A percentile compares a stretch with the other conserved stretches of the same genome.
Evolutionary conservation across 371 early-diverging fungal genomes (phyloP).

Genomic region (Phascolomyces articulosus): DNA sequence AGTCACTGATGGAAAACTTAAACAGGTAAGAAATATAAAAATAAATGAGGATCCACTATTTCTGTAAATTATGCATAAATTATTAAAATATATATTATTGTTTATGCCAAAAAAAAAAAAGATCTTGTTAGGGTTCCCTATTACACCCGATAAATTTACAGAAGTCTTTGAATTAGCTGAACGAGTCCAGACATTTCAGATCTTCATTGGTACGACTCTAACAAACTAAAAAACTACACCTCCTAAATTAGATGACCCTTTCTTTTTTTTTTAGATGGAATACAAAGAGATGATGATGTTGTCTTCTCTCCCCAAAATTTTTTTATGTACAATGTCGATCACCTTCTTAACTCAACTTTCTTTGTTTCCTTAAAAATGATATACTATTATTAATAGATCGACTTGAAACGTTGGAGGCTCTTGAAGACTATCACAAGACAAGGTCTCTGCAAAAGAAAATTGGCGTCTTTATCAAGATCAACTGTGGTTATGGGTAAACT

Average conservation of each 20-base stretch:
- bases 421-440: slow-evolving; percentile 28
- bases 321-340: too few relatives aligned
- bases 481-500: not conserved
- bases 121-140: slow-evolving; percentile 35
- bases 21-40: slow-evolving; percentile 37
- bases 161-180: slow-evolving; percentile 28
- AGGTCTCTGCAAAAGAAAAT: slow-evolving; percentile 11
- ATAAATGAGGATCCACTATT: too few relatives aligned
- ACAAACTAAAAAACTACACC: too few relatives aligned
- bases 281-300: too few relatives aligned
- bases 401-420: slow-evolving; percentile 33
- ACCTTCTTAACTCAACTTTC: too few relatives aligned
- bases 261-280: too few relatives aligned
- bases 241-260: not conserved
- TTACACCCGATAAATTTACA: slow-evolving; percentile 41
- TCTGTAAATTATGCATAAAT: too few relatives aligned
- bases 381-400: slow-evolving; percentile 28
- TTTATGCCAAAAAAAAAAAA: not conserved
- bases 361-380: too few relatives aligned
- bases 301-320: too few relatives aligned
- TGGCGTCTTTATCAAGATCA: slow-evolving; percentile 38
- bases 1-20: slow-evolving; percentile 23
- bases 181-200: slow-evolving; percentile 29
- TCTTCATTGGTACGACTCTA: slow-evolving; percentile 28
- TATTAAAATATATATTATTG: too few relatives aligned